Evolutionary conservation across 2,329 filamentous ascomycete species (phyloP).

Genomic region (Arthrobotrys sphaeroides): DNA sequence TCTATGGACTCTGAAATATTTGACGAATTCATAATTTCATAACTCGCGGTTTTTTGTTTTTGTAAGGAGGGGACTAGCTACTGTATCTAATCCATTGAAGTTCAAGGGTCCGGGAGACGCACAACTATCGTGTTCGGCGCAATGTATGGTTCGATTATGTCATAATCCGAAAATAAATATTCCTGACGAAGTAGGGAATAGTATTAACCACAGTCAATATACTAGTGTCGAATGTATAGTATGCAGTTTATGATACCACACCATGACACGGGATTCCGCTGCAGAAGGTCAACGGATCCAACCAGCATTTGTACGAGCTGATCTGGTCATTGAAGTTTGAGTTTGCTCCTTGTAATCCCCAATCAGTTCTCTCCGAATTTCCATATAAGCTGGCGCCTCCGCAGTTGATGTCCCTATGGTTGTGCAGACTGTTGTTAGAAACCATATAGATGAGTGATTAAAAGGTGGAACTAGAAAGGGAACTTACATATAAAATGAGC

Average conservation of each 20-base stretch:
- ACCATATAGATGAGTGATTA: too few relatives aligned
- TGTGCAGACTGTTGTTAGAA: neutral
- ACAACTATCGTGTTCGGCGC: too few relatives aligned
- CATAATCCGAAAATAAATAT: too few relatives aligned
- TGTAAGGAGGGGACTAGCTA: too few relatives aligned
- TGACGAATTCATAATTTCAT: neutral
- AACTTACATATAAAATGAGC: conserved; percentile 22
- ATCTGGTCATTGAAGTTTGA: conserved; percentile 24
- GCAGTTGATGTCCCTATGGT: conserved; percentile 19
- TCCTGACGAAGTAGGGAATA: too few relatives aligned
- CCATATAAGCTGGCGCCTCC: conserved; percentile 13
- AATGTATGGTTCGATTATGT: too few relatives aligned
- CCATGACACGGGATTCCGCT: neutral
- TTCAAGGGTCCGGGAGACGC: too few relatives aligned
- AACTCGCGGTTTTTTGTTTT: too few relatives aligned
- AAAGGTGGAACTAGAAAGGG: neutral
- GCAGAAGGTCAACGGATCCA: conserved; percentile 11
- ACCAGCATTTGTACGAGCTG: conserved; percentile 31
- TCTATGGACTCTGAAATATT: neutral
- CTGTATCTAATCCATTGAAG: too few relatives aligned
- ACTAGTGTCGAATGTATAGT: too few relatives aligned
- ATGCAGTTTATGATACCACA: too few relatives aligned
- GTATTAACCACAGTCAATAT: too few relatives aligned
- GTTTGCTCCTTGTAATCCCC: conserved; percentile 7
- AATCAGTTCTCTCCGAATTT: conserved; percentile 16